phyloP scores from a whole-genome alignment of 1,284 basidiomycete genomes.

The Afroboletus lepidellus region DNA sequence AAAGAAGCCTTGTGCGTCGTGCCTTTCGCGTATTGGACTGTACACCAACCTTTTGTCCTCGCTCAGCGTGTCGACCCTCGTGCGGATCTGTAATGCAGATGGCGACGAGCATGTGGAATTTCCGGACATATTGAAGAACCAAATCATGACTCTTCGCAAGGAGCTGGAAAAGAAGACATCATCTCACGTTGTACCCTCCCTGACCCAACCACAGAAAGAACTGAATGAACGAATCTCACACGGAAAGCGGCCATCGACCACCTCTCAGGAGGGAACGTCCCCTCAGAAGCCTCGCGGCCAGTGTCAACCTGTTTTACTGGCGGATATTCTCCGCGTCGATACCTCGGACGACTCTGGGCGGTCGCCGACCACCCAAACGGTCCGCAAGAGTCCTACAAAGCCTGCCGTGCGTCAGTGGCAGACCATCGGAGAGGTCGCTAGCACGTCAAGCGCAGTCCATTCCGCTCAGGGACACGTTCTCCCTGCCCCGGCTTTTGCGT shows the following conservation, averaged over 20 bases:
- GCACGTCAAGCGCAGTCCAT: neutral
- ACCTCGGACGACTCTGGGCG: neutral
- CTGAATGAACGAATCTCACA: neutral
- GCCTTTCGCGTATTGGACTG: neutral
- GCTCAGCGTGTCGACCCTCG: conserved; percentile 60
- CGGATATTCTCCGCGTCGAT: neutral
- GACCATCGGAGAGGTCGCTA: neutral
- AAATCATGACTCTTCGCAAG: conserved; percentile 59
- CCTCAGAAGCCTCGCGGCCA: neutral
- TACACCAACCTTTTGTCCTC: neutral
- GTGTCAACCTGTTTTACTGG: conserved; percentile 3
- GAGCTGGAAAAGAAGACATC: conserved; percentile 47
- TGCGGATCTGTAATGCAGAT: conserved; percentile 51
- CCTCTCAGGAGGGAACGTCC: conserved; percentile 2
- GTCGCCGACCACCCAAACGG: neutral
- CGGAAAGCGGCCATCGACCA: neutral
- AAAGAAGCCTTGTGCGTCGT: conserved; percentile 78
- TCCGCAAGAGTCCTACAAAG: neutral
- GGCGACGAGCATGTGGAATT: conserved; percentile 52
- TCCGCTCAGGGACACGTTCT: conserved; percentile 8
- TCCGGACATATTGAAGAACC: conserved; percentile 45
- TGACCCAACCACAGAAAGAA: neutral
- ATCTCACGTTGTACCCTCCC: neutral
- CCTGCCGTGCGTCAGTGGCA: neutral
- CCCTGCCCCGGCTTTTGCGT: conserved; percentile 26